Base-by-base conservation (phyloP, 345 rosid genomes). In the Limnanthes douglasii region DNA sequence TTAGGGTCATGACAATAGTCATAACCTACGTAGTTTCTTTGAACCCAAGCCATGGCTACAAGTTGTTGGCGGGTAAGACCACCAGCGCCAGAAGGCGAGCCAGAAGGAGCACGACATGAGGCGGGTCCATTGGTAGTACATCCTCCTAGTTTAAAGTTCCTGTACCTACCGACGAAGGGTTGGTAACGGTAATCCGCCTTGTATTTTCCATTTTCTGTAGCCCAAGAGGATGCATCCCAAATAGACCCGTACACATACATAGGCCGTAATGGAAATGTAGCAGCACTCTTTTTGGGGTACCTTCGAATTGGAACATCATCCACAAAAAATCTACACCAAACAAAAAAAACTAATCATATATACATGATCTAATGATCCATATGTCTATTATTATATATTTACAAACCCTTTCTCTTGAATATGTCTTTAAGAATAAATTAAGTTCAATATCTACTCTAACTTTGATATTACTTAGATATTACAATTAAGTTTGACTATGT, bases 191-290 rank as follows among this genome's bases (percentile, higher is more conserved):
- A 86, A 29, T 82, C 74, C 0, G 76, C 95, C 53, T 67, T 75
- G 68, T 82, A 75, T 29, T 47, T 82, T 17, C 97, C 97, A 9
- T 73, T 50, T 47, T 86, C 97, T 0, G 97, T 86, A 50, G 97
- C 97, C 97, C 95, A 86, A 1, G 84, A 61, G 0, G 97, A 86
- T 15, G 93, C 97, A 45, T 86, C 97, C 97, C 97, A 82, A 35
- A 81, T 55, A 11, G 97, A 82, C 2, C 97, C 97, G 17, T 78
- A 78, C 2, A 69, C 56, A 68, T 69, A 78, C 95, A 86, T 61
- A 10, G 95, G 95, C 36, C 97, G 63, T 6, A 34, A 32, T 0
- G 97, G 97, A 38, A 73, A 86, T 6, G 75, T 75, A 2, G 64
- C 68, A 32, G 69, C 85, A 28, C 52, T 75, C 46, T 67, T 82